Percentiles rank a stretch among this genome's conserved stretches.
Conservation (phyloP, 140 eudicot genomes). For the Cichorium intybus region DNA sequence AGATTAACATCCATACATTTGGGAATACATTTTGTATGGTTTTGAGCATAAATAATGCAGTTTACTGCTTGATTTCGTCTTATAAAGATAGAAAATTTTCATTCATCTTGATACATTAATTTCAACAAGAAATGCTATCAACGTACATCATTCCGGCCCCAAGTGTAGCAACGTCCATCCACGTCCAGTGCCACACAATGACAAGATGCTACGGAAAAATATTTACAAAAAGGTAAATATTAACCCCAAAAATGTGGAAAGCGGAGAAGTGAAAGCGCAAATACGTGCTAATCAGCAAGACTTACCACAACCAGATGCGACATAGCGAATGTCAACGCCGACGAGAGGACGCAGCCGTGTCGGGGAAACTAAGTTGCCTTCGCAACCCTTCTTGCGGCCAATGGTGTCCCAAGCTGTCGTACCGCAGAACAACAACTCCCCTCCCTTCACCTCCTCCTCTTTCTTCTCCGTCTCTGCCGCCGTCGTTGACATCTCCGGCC, state of each 20-base stretch:
- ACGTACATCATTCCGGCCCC: conserved; percentile 91
- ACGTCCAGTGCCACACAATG: conserved; percentile 96
- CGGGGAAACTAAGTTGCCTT: conserved; percentile 66
- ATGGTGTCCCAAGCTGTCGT: conserved; percentile 77
- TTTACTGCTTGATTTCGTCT: background rate
- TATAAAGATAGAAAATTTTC: background rate
- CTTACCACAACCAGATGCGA: conserved; percentile 90
- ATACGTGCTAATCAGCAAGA: background rate
- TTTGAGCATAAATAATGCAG: background rate
- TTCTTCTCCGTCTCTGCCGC: conserved; percentile 44
- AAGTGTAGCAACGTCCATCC: conserved; percentile 90
- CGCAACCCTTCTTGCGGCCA: conserved; percentile 59
- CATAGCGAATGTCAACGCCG: conserved; percentile 79
- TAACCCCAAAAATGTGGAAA: background rate
- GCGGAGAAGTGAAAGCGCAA: background rate
- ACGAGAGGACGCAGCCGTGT: conserved; percentile 82
- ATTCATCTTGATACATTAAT: background rate
- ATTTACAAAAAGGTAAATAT: background rate
- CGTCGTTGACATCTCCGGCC: conserved; percentile 45
- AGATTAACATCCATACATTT: background rate
- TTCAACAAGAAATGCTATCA: background rate
- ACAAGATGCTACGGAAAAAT: conserved; percentile 55
- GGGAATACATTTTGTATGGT: background rate
- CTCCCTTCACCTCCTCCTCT: conserved; percentile 54
- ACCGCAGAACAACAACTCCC: conserved; percentile 90